Conservation (phyloP, 495 filamentous ascomycete species). For the Apodospora peruviana region DNA sequence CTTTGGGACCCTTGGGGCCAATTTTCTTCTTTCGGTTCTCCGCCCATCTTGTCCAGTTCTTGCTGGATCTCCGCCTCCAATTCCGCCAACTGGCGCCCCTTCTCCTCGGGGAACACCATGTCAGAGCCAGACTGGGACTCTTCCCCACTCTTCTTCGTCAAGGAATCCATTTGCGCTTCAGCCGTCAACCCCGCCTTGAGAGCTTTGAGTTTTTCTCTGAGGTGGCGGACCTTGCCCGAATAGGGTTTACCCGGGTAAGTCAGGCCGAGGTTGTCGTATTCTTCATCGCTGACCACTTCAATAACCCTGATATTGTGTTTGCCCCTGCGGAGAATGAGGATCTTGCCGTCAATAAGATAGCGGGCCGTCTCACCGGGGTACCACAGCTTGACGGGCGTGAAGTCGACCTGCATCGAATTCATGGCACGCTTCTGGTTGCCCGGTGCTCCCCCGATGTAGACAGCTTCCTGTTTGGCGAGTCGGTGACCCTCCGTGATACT, state of each 20-base stretch:
- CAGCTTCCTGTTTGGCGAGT: slow-evolving; percentile 51
- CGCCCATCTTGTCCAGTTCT: slow-evolving; percentile 9
- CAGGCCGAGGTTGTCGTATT: slow-evolving; percentile 45
- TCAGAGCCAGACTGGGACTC: neutral
- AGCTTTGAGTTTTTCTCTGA: slow-evolving; percentile 19
- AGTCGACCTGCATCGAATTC: slow-evolving; percentile 51
- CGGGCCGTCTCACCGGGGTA: slow-evolving; percentile 48
- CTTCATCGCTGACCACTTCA: slow-evolving; percentile 64
- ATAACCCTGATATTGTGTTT: slow-evolving; percentile 78
- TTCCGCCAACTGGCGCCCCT: slow-evolving; percentile 4
- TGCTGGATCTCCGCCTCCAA: slow-evolving; percentile 13
- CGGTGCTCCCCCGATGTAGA: slow-evolving; percentile 59
- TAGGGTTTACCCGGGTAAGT: slow-evolving; percentile 39
- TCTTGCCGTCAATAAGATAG: slow-evolving; percentile 57
- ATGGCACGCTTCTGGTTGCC: slow-evolving; percentile 40
- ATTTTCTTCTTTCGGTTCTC: neutral
- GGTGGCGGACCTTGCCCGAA: slow-evolving; percentile 29
- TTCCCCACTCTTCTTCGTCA: slow-evolving; percentile 28
- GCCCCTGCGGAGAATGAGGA: slow-evolving; percentile 66
- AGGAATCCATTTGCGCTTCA: neutral
- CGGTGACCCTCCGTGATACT: slow-evolving; percentile 64
- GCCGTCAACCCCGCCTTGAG: slow-evolving; percentile 12
- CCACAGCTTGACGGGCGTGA: slow-evolving; percentile 57
- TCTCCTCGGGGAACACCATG: slow-evolving; percentile 19
- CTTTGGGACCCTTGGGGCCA: too few species aligned